phyloP scores from a whole-genome alignment of 495 filamentous ascomycete genomes.

The Aspergillus campestris region DNA sequence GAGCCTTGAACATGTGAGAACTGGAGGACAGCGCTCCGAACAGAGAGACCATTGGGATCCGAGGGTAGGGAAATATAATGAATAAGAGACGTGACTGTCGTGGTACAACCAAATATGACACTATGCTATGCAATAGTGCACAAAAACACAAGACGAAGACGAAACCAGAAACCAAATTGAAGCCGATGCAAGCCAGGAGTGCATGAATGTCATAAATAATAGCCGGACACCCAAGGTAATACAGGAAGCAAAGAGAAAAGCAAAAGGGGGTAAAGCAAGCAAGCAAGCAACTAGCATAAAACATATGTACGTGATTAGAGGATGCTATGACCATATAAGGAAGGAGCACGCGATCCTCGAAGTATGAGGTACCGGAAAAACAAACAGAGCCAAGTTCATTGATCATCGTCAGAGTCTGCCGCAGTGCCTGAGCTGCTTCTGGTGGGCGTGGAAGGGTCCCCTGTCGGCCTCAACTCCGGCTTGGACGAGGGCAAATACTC shows the following conservation, averaged over 20 bases:
- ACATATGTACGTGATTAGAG: constrained; percentile 4
- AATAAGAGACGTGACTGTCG: background rate
- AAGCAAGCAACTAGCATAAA: constrained; percentile 5
- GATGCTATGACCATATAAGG: background rate
- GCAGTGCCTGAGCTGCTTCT: constrained; percentile 25
- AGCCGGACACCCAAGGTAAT: background rate
- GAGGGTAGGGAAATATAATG: background rate
- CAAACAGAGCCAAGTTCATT: constrained; percentile 1
- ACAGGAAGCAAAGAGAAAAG: constrained; percentile 5
- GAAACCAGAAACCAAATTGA: background rate
- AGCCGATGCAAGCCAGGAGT: constrained; percentile 8
- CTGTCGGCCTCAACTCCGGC: constrained; percentile 30
- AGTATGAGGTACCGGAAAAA: background rate
- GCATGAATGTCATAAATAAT: constrained; percentile 12
- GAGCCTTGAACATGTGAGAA: too few relatives aligned
- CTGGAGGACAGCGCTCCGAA: background rate
- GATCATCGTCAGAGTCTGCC: constrained; percentile 30
- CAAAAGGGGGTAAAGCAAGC: constrained; percentile 2
- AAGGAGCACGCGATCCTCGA: background rate
- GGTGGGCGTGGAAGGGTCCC: constrained; percentile 18
- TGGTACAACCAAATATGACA: constrained; percentile 19
- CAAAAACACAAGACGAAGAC: background rate
- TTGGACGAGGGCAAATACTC: constrained; percentile 28
- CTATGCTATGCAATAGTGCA: constrained; percentile 19
- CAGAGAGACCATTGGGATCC: constrained; percentile 4